Base-by-base conservation (phyloP, 306 rosid species). In the Canavalia ensiformis region DNA sequence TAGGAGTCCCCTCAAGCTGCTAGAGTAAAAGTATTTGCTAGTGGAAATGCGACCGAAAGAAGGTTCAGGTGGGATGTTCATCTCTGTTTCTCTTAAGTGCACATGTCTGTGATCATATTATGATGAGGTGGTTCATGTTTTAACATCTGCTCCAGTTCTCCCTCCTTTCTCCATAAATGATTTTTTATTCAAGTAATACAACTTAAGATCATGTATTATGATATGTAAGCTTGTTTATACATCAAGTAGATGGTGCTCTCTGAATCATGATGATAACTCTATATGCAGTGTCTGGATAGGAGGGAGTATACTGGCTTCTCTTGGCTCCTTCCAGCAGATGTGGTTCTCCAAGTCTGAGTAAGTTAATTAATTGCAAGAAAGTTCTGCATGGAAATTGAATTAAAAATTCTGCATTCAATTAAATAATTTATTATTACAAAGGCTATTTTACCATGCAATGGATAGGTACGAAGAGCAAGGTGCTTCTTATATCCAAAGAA, bases 1-100 rank as follows among this genome's bases (percentile, higher is more conserved):
- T 79, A 95, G 99, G 99, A 91, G 81, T 95, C 99, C 86, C 99
- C 99, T 73, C 99, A 93, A 86, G 93, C 98, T 79, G 99, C 99
- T 79, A 88, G 99, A 85, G 99, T 95, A 29, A 95, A 95, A 86
- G 99, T 95, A 62, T 87, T 95, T 90, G 99, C 96, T 44, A 90
- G 94, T 77, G 99, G 99, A 54, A 95, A 93, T 86, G 95, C 97
- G 34, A 91, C 98, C 33, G 99, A 95, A 90, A 87, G 99, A 87
- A 89, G 99, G 88, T 95, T 93, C 89, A 95, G 99, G 99, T 90
- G 87, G 10, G 84, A 37, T 45, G 72, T 62, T 28, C 25, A 25
- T 41, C 13, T 65, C 57, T 34, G 18, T 70, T 28, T 50, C 41
- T 71, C 2, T 56, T 8, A 29, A 31, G 50, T 71, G 46, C 54